These are phyloP conservation scores for Rhizophora apiculata DNA, from an alignment of 345 rosid genomes.

Conservation along the genomic window DNA sequence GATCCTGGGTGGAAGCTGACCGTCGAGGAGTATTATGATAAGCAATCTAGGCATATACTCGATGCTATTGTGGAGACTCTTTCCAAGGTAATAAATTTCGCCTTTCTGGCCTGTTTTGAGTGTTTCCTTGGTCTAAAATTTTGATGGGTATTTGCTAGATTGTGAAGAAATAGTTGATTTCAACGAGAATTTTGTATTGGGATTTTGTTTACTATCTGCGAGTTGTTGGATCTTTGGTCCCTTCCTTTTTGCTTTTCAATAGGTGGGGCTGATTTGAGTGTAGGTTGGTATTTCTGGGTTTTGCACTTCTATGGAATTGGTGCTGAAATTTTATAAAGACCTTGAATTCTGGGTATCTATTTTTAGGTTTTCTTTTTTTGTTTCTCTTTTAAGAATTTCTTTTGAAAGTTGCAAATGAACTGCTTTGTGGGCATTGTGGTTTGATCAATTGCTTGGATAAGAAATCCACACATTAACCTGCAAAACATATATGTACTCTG, in stretches of 20 bases:
- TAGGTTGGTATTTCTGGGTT: too few species aligned
- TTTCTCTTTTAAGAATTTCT: not conserved
- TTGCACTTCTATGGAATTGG: too few species aligned
- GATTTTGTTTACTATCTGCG: too few species aligned
- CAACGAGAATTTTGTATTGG: too few species aligned
- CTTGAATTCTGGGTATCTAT: not conserved
- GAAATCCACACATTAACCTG: too few species aligned
- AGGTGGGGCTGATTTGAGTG: too few species aligned
- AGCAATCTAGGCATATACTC: constrained; percentile 72
- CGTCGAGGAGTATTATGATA: constrained; percentile 91
- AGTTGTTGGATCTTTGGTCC: too few species aligned
- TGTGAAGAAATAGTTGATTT: not conserved
- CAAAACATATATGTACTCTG: too few species aligned
- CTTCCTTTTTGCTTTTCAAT: too few species aligned
- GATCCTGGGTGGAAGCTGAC: constrained; percentile 99
- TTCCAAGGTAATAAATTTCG: constrained; percentile 52
- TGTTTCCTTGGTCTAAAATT: not conserved
- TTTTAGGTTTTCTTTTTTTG: not conserved
- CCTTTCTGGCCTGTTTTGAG: not conserved
- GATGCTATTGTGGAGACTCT: constrained; percentile 82
- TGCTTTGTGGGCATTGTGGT: not conserved
- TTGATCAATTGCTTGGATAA: too few species aligned
- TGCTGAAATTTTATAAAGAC: too few species aligned
- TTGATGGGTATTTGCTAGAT: constrained; percentile 2
- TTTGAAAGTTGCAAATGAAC: not conserved